These are phyloP conservation scores for Heritiera fomes DNA, from an alignment of 345 rosid species.

Conservation along the genomic window DNA sequence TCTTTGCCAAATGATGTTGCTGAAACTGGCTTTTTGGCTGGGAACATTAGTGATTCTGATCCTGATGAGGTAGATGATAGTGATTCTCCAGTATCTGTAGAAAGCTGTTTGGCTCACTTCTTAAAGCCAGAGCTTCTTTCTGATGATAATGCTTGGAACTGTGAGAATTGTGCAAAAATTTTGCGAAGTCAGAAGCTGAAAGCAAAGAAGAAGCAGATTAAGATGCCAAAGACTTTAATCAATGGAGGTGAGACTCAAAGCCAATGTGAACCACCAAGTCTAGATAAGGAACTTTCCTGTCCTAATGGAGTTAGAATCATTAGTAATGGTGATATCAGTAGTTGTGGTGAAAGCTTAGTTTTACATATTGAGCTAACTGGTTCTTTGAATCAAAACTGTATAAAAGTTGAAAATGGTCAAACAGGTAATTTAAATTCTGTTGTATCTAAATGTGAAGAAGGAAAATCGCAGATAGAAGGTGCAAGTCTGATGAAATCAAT, in stretches of 20 bases:
- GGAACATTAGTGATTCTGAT: conserved; percentile 79
- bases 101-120: conserved; percentile 85
- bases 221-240: conserved; percentile 18
- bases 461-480: conserved; percentile 23
- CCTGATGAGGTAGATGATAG: conserved; percentile 89
- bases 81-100: conserved; percentile 81
- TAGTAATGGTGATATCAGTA: conserved; percentile 35
- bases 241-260: conserved; percentile 37
- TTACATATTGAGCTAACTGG: conserved; percentile 26
- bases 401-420: conserved; percentile 30
- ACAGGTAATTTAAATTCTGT: conserved; percentile 18
- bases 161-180: conserved; percentile 76
- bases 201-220: conserved; percentile 44
- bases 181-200: conserved; percentile 42
- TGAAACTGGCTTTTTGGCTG: conserved; percentile 50
- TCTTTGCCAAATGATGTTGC: conserved; percentile 52
- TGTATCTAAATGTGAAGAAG: conserved; percentile 18
- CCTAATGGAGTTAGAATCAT: conserved; percentile 29
- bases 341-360: conserved; percentile 27
- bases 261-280: conserved; percentile 21
- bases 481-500: conserved; percentile 28
- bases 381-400: conserved; percentile 29
- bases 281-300: conserved; percentile 21
- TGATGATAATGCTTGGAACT: conserved; percentile 93
- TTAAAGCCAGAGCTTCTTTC: conserved; percentile 80